phyloP scores from a whole-genome alignment of 2,329 filamentous ascomycete genomes.

The Chrysosporium keratinophilum region DNA sequence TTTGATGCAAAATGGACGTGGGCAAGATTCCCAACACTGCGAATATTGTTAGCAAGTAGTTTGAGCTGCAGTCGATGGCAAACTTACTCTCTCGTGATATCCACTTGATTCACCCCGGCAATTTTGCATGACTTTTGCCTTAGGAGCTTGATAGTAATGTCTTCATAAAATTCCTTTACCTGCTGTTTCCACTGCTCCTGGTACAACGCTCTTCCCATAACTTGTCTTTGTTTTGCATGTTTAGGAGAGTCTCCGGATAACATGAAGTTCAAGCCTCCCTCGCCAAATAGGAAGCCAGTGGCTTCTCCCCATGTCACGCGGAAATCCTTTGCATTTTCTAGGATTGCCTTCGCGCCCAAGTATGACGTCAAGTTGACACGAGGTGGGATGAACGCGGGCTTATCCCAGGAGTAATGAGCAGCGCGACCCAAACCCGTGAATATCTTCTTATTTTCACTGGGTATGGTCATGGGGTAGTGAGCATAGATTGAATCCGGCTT shows the following conservation, averaged over 20 bases:
- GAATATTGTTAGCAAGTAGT: background rate
- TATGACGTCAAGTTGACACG: constrained; percentile 19
- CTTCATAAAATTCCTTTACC: constrained; percentile 19
- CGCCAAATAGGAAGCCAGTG: constrained; percentile 19
- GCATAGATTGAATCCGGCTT: constrained; percentile 23
- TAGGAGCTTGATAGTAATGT: constrained; percentile 18
- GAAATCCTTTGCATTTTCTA: constrained; percentile 21
- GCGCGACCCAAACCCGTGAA: constrained; percentile 19
- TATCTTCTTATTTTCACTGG: constrained; percentile 21
- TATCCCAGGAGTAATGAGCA: constrained; percentile 16
- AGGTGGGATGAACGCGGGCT: constrained; percentile 18
- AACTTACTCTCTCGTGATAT: constrained; percentile 24
- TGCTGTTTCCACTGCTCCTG: constrained; percentile 18
- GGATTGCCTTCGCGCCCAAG: constrained; percentile 17
- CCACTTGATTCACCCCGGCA: constrained; percentile 32
- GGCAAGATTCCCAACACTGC: constrained; percentile 21
- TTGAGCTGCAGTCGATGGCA: background rate
- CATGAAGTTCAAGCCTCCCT: constrained; percentile 17
- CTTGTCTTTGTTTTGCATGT: constrained; percentile 17
- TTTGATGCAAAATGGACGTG: constrained; percentile 22
- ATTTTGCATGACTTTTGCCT: constrained; percentile 51
- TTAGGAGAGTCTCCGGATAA: constrained; percentile 17
- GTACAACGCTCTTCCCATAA: constrained; percentile 18
- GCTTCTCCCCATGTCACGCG: constrained; percentile 19
- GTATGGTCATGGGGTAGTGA: constrained; percentile 24